A percentile compares a stretch with the other conserved stretches of the same genome.
Evolutionary conservation across 1,284 basidiomycete genomes (phyloP).

Genomic region (Fomitopsis pinicola): DNA sequence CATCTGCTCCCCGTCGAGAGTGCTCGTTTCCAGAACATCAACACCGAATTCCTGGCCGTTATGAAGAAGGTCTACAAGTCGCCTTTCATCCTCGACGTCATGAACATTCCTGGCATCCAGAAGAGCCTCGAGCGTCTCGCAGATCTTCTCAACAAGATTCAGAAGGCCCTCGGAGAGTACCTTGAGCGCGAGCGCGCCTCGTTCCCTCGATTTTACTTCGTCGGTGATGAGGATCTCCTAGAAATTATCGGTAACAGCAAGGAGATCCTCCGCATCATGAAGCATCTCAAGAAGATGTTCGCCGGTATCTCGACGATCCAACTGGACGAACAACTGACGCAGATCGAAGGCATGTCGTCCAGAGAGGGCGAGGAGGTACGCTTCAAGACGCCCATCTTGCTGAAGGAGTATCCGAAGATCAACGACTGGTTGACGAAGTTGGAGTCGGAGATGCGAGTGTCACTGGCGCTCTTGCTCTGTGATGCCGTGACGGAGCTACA

Average conservation of each 20-base stretch:
- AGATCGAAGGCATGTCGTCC: constrained; percentile 89
- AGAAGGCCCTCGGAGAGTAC: constrained; percentile 99
- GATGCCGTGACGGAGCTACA: constrained; percentile 79
- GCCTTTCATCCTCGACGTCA: constrained; percentile 94
- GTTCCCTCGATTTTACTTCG: constrained; percentile 99
- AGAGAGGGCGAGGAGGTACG: constrained; percentile 91
- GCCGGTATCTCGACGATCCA: constrained; percentile 91
- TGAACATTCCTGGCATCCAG: constrained; percentile 95
- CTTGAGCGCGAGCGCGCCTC: constrained; percentile 95
- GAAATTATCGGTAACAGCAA: constrained; percentile 99
- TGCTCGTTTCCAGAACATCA: constrained; percentile 97
- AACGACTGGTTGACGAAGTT: constrained; percentile 97
- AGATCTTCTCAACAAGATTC: constrained; percentile 96
- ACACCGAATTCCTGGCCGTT: constrained; percentile 95
- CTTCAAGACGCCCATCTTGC: constrained; percentile 79
- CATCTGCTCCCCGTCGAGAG: constrained; percentile 97
- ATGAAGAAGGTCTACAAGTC: constrained; percentile 99
- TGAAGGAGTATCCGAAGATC: constrained; percentile 95
- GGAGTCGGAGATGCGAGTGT: constrained; percentile 92
- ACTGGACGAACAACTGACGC: constrained; percentile 86
- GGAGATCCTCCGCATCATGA: constrained; percentile 96
- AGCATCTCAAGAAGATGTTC: constrained; percentile 99
- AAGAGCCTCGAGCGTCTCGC: constrained; percentile 96
- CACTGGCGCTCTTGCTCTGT: constrained; percentile 80
- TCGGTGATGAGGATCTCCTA: constrained; percentile 97